These are phyloP conservation scores for Eucalyptus sp. DNA, from an alignment of 345 rosid genomes.

Conservation along the genomic window DNA sequence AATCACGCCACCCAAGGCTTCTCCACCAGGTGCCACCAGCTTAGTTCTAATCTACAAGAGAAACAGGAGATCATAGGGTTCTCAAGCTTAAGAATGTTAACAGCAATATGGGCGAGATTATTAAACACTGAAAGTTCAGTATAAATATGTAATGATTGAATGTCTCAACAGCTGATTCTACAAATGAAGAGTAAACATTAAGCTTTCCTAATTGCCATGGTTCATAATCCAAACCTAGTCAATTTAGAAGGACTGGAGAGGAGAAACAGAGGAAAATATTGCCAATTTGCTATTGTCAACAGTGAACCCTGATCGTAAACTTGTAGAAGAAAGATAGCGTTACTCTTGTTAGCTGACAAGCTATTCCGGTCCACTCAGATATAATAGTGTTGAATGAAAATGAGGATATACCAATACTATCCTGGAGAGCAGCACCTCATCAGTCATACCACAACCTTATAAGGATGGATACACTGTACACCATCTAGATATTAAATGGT, in stretches of 20 bases:
- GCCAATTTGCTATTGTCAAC: not conserved
- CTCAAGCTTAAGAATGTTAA: not conserved
- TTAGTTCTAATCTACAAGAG: slow-evolving; percentile 53
- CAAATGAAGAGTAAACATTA: not conserved
- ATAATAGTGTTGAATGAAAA: not conserved
- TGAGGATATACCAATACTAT: not conserved
- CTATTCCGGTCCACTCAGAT: not conserved
- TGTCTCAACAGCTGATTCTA: not conserved
- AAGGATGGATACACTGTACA: not conserved
- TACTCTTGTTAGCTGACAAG: not conserved
- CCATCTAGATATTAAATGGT: not conserved
- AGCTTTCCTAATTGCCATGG: not conserved
- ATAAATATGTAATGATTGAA: not conserved
- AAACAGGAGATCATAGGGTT: not conserved
- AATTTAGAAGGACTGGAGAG: not conserved
- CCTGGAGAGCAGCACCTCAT: not conserved
- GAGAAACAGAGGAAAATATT: not conserved
- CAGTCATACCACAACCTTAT: not conserved
- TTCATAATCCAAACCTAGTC: not conserved
- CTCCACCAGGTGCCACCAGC: slow-evolving; percentile 92
- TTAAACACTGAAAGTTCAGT: not conserved
- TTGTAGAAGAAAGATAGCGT: not conserved
- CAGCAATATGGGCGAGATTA: not conserved
- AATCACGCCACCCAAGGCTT: slow-evolving; percentile 63
- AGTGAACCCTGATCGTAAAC: not conserved